Evolutionary conservation across 78 protist species (phyloP).

Genomic region (Guillardia theta): DNA sequence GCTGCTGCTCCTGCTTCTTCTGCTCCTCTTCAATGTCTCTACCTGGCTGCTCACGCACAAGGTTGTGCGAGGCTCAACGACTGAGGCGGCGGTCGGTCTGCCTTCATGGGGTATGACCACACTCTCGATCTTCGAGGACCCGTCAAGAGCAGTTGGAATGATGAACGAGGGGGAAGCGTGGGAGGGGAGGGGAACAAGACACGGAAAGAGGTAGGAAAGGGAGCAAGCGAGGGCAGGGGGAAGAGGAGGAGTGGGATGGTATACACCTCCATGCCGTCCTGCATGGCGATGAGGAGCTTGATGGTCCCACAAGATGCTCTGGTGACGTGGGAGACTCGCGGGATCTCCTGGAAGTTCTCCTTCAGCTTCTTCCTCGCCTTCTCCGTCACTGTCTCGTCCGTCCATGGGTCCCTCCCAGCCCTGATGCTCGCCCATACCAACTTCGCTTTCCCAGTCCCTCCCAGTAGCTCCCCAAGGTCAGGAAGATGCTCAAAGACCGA

Average conservation of each 20-base stretch:
- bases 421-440: neutral
- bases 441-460: neutral
- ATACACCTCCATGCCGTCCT: neutral
- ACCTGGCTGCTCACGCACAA: neutral
- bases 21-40: too few relatives aligned
- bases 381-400: neutral
- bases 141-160: neutral
- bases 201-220: too few relatives aligned
- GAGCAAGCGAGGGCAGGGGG: too few relatives aligned
- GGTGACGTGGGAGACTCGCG: neutral
- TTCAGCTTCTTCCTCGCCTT: neutral
- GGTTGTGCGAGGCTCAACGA: neutral
- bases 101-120: neutral
- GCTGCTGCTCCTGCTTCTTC: too few relatives aligned
- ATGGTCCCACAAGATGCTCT: neutral
- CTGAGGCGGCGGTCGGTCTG: neutral
- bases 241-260: too few relatives aligned
- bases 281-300: neutral
- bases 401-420: neutral
- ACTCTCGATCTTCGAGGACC: neutral
- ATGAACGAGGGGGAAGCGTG: too few relatives aligned
- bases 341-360: neutral
- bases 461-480: neutral
- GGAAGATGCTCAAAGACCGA: too few relatives aligned
- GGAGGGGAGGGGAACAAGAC: too few relatives aligned